These are phyloP conservation scores for Syzygium syzygioides DNA, from an alignment of 441 rosid genomes.

Conservation along the genomic window DNA sequence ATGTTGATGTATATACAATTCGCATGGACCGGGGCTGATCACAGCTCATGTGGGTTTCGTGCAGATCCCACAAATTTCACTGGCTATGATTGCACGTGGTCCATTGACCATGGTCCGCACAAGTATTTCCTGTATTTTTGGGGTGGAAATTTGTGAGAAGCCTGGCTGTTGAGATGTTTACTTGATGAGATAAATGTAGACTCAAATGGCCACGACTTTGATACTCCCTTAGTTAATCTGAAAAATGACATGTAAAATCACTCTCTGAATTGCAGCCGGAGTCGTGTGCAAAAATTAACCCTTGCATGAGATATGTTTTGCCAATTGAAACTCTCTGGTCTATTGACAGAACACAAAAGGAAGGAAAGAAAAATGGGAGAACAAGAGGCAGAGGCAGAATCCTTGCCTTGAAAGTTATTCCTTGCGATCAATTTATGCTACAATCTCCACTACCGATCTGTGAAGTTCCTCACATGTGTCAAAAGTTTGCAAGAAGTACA, in stretches of 20 bases:
- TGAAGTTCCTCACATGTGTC: neutral
- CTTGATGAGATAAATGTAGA: neutral
- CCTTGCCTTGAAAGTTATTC: neutral
- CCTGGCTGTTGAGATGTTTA: neutral
- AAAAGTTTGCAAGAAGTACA: neutral
- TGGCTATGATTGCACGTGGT: too few species aligned
- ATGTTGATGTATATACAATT: neutral
- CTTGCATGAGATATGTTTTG: neutral
- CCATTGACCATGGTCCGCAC: too few species aligned
- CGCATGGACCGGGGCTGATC: neutral
- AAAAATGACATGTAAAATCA: neutral
- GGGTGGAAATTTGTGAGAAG: neutral
- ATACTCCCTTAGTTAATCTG: neutral
- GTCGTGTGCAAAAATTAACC: neutral
- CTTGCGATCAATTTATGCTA: neutral
- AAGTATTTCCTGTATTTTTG: neutral
- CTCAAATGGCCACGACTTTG: neutral
- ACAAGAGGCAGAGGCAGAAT: neutral
- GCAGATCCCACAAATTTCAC: too few species aligned
- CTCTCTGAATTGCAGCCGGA: neutral
- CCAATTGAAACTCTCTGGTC: neutral
- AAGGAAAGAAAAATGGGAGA: neutral
- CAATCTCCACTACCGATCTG: neutral
- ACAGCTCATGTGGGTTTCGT: too few species aligned
- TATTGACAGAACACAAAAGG: neutral